Conservation (phyloP, 176 grass and related monocot species). For the Chrysopogon serrulatus region DNA sequence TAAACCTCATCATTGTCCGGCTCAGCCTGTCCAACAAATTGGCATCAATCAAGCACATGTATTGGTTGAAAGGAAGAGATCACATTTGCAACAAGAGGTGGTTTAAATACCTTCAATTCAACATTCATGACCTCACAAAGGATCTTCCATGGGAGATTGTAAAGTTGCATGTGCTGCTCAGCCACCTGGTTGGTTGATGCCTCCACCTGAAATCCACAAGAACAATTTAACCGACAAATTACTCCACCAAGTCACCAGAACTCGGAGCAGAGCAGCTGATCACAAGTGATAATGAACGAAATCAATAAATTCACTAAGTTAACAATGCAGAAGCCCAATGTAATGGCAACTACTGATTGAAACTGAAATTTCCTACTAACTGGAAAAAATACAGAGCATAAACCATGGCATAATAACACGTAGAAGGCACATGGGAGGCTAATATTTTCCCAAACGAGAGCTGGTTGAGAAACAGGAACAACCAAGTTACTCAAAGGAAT, state of each 20-base stretch:
- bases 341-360: not conserved
- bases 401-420: not conserved
- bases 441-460: not conserved
- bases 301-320: not conserved
- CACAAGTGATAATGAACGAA: not conserved
- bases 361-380: not conserved
- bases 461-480: not conserved
- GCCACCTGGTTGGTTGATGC: conserved; percentile 84
- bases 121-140: conserved; percentile 78
- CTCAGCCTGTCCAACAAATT: conserved; percentile 61
- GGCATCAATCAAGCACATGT: not conserved
- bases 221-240: not conserved
- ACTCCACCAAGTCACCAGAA: not conserved
- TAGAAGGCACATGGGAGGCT: not conserved
- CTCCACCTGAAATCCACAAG: conserved; percentile 62
- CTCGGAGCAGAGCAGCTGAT: not conserved
- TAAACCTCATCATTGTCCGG: conserved; percentile 89
- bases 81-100: not conserved
- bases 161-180: conserved; percentile 70
- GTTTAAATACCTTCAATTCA: conserved; percentile 61
- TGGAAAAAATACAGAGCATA: not conserved
- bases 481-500: not conserved
- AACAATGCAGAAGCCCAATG: not conserved
- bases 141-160: conserved; percentile 89
- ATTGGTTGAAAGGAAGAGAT: not conserved